These are phyloP conservation scores for Eimeria zaria DNA, from an alignment of 169 alveolate genomes.

Conservation along the genomic window DNA sequence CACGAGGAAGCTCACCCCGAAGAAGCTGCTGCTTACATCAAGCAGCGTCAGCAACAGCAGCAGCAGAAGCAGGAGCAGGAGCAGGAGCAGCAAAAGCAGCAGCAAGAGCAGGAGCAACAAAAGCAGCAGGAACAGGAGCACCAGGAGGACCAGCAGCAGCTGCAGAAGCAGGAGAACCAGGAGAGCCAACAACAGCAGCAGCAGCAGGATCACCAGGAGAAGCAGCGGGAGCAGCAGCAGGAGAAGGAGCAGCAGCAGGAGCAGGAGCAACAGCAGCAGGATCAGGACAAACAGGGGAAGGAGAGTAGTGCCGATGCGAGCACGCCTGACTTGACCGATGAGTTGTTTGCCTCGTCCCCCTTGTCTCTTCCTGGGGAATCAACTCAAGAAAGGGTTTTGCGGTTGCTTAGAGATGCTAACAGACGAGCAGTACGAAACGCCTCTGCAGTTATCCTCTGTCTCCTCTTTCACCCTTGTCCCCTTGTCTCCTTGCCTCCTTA, in stretches of 20 bases:
- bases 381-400: slow-evolving; percentile 4
- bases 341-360: not conserved
- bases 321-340: not conserved
- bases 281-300: not conserved
- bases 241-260: not conserved
- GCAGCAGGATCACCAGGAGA: not conserved
- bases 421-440: not conserved
- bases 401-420: slow-evolving; percentile 23
- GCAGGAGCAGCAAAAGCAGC: too few species aligned
- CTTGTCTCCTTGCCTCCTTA: not conserved
- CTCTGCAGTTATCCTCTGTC: not conserved
- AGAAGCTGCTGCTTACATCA: not conserved
- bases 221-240: not conserved
- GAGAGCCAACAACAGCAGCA: not conserved
- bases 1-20: slow-evolving; percentile 24
- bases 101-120: too few species aligned
- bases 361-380: slow-evolving; percentile 37
- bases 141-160: not conserved
- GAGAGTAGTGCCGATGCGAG: too few species aligned
- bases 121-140: too few species aligned
- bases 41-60: slow-evolving; percentile 43
- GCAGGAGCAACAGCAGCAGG: not conserved
- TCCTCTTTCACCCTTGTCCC: not conserved
- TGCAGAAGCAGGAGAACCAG: not conserved
- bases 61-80: too few species aligned